These are phyloP conservation scores for Tuctoria greenei DNA, from an alignment of 176 grass and related monocot genomes.

Conservation along the genomic window DNA sequence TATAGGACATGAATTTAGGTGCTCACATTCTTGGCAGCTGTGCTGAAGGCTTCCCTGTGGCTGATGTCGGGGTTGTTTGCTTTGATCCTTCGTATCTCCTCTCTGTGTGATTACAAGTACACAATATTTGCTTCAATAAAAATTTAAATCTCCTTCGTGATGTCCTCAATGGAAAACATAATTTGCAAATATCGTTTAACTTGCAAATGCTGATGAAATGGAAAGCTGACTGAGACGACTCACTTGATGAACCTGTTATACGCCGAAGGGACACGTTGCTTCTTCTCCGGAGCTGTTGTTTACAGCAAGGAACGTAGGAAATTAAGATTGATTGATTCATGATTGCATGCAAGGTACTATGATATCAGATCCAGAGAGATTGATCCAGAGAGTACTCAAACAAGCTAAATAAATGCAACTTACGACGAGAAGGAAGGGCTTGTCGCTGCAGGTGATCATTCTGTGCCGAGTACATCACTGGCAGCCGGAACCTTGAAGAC, in stretches of 20 bases:
- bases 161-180: too few relatives aligned
- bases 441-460: constrained; percentile 43
- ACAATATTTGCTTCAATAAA: background rate
- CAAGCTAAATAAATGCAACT: background rate
- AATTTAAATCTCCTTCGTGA: too few relatives aligned
- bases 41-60: constrained; percentile 95
- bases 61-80: constrained; percentile 91
- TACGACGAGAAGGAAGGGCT: constrained; percentile 45
- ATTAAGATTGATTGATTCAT: background rate
- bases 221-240: constrained; percentile 27
- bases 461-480: constrained; percentile 43
- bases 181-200: too few relatives aligned
- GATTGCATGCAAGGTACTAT: constrained; percentile 9
- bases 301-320: background rate
- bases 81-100: constrained; percentile 95
- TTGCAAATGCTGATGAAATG: too few relatives aligned
- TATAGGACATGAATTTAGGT: background rate
- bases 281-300: constrained; percentile 76
- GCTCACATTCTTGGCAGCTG: constrained; percentile 96
- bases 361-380: background rate
- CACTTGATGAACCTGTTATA: constrained; percentile 95
- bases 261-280: too few relatives aligned
- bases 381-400: background rate
- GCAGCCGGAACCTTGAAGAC: constrained; percentile 35
- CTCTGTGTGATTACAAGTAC: constrained; percentile 40